Percentiles rank a stretch among this genome's conserved stretches.
phyloP scores from a whole-genome alignment of 1,284 basidiomycete species.

The Volvariella volvacea region DNA sequence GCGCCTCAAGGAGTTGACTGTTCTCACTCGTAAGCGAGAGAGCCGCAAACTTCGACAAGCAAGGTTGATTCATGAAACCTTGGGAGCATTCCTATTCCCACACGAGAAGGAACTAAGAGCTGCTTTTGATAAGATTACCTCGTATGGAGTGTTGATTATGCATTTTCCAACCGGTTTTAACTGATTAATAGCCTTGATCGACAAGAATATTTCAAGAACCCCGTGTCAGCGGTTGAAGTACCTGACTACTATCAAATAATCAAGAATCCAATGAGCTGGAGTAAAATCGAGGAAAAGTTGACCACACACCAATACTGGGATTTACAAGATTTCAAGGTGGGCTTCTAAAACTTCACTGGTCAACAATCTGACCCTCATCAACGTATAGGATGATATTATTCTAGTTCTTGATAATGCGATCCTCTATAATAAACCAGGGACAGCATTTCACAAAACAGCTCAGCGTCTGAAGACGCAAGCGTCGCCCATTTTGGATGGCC shows the following conservation, averaged over 20 bases:
- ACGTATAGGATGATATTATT: conserved; percentile 65
- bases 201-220: conserved; percentile 70
- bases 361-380: not conserved
- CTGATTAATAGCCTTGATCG: conserved; percentile 60
- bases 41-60: conserved; percentile 74
- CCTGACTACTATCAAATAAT: conserved; percentile 93
- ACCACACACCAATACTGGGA: conserved; percentile 77
- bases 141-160: conserved; percentile 38
- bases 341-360: conserved; percentile 14
- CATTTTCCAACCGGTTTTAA: conserved; percentile 5
- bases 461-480: conserved; percentile 58
- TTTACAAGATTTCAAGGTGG: conserved; percentile 69
- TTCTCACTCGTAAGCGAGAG: conserved; percentile 78
- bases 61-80: conserved; percentile 62
- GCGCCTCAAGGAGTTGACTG: conserved; percentile 64
- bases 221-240: conserved; percentile 74
- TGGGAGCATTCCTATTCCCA: conserved; percentile 64
- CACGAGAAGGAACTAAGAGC: conserved; percentile 56
- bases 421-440: conserved; percentile 78
- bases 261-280: conserved; percentile 88
- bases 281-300: conserved; percentile 72
- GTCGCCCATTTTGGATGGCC: conserved; percentile 52
- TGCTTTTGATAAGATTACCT: conserved; percentile 65
- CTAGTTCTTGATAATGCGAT: conserved; percentile 87
- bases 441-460: conserved; percentile 71